Evolutionary conservation across 768 basidiomycete species (phyloP).

Genomic region (Pleurotus djamor): DNA sequence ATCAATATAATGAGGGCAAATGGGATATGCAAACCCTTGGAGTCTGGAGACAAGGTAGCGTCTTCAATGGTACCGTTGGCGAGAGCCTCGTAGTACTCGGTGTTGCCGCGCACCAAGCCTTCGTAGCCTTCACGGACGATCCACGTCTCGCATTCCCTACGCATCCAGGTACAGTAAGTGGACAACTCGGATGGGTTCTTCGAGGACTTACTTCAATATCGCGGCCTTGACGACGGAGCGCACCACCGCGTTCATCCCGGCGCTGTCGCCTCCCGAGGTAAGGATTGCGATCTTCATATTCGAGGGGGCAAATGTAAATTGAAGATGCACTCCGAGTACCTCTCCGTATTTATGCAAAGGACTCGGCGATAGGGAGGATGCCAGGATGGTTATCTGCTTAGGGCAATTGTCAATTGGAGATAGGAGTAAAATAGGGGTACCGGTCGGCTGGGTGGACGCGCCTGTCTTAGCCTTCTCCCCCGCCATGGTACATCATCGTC

Average conservation of each 20-base stretch:
- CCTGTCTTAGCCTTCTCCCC: neutral
- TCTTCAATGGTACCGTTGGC: conserved; percentile 17
- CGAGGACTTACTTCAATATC: conserved; percentile 72
- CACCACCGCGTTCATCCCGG: conserved; percentile 96
- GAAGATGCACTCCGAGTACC: neutral
- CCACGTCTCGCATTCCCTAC: conserved; percentile 93
- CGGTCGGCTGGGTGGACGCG: conserved; percentile 9
- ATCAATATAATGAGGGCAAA: conserved; percentile 22
- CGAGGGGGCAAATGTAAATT: neutral
- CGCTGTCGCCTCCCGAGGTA: conserved; percentile 96
- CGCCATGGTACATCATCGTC: conserved; percentile 68
- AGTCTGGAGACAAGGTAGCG: conserved; percentile 17
- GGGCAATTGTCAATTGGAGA: neutral
- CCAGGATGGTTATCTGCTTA: conserved; percentile 4
- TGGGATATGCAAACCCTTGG: conserved; percentile 11
- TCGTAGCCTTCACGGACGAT: conserved; percentile 99
- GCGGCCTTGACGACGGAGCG: conserved; percentile 91
- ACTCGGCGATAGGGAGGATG: conserved; percentile 6
- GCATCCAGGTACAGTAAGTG: conserved; percentile 5
- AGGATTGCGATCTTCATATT: conserved; percentile 90
- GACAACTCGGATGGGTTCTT: neutral
- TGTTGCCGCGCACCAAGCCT: conserved; percentile 93
- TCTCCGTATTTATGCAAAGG: conserved; percentile 1
- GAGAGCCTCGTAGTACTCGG: conserved; percentile 24
- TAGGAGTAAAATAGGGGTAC: neutral